Evolutionary conservation across 106 monocot genomes (phyloP).

Genomic region (Dendrobium officinale): DNA sequence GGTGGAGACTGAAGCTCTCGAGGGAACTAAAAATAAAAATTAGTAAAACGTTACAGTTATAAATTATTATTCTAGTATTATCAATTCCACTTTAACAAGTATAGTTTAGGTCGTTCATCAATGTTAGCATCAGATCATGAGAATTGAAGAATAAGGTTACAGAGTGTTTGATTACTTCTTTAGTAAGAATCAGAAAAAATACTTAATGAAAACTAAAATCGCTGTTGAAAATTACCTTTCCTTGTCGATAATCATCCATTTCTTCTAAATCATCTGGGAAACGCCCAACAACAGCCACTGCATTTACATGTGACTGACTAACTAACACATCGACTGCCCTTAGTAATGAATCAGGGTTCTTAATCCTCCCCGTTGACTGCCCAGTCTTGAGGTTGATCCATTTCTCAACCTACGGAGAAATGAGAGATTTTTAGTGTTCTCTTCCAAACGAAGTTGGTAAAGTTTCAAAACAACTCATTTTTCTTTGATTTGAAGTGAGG

Average conservation of each 20-base stretch:
- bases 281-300: slow-evolving; percentile 78
- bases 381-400: slow-evolving; percentile 81
- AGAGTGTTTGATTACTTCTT: too few relatives aligned
- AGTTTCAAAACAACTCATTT: too few relatives aligned
- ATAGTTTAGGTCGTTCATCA: not conserved
- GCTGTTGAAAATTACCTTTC: slow-evolving; percentile 45
- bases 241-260: slow-evolving; percentile 67
- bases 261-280: slow-evolving; percentile 86
- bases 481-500: too few relatives aligned
- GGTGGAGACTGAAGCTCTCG: too few relatives aligned
- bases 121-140: too few relatives aligned
- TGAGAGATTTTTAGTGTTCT: not conserved
- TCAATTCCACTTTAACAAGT: not conserved
- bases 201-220: not conserved
- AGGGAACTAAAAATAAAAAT: too few relatives aligned
- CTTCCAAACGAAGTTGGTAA: too few relatives aligned
- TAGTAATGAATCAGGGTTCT: slow-evolving; percentile 62
- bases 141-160: too few relatives aligned
- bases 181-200: too few relatives aligned
- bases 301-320: slow-evolving; percentile 52
- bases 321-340: slow-evolving; percentile 68
- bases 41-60: too few relatives aligned
- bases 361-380: slow-evolving; percentile 79
- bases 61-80: not conserved
- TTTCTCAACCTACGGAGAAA: slow-evolving; percentile 56